These are phyloP conservation scores for Gonapodya prolifera DNA, from an alignment of 192 early-diverging fungal genomes.

Conservation along the genomic window DNA sequence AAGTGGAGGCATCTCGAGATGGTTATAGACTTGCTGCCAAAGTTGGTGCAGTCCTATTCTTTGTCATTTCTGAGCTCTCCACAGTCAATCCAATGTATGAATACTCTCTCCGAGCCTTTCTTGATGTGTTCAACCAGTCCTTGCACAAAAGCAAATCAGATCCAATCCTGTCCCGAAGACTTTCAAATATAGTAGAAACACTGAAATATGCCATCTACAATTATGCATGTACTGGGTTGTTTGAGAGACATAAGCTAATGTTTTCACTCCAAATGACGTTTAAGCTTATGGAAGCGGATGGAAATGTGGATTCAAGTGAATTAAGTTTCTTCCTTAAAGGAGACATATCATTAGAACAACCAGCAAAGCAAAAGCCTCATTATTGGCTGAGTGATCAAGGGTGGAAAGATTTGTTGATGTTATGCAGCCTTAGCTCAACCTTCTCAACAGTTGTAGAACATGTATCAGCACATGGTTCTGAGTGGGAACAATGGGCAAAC, in stretches of 20 bases:
- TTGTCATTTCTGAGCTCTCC: conserved; percentile 53
- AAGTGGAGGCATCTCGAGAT: conserved; percentile 45
- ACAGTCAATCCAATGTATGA: conserved; percentile 59
- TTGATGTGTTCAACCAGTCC: conserved; percentile 51
- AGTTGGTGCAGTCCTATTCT: conserved; percentile 47
- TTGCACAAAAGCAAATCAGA: conserved; percentile 47
- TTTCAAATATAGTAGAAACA: conserved; percentile 54
- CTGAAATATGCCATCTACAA: conserved; percentile 42
- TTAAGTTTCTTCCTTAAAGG: conserved; percentile 53
- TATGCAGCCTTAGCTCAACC: conserved; percentile 45
- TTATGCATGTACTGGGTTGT: conserved; percentile 43
- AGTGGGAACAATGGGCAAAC: conserved; percentile 48
- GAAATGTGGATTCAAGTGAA: conserved; percentile 38
- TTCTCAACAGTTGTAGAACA: conserved; percentile 50
- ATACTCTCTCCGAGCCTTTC: conserved; percentile 46
- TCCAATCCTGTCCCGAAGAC: conserved; percentile 47
- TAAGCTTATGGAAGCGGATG: conserved; percentile 43
- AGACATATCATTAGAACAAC: conserved; percentile 47
- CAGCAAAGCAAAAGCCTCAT: conserved; percentile 50
- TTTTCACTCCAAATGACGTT: conserved; percentile 45
- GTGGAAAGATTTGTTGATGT: conserved; percentile 44
- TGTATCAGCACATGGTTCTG: conserved; percentile 51
- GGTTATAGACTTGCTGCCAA: conserved; percentile 48
- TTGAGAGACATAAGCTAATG: conserved; percentile 48
- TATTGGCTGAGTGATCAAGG: conserved; percentile 55